A percentile compares a stretch with the other conserved stretches of the same genome.
Conservation (phyloP, 2,329 filamentous ascomycete species). For the Diaporthe citrichinensis region DNA sequence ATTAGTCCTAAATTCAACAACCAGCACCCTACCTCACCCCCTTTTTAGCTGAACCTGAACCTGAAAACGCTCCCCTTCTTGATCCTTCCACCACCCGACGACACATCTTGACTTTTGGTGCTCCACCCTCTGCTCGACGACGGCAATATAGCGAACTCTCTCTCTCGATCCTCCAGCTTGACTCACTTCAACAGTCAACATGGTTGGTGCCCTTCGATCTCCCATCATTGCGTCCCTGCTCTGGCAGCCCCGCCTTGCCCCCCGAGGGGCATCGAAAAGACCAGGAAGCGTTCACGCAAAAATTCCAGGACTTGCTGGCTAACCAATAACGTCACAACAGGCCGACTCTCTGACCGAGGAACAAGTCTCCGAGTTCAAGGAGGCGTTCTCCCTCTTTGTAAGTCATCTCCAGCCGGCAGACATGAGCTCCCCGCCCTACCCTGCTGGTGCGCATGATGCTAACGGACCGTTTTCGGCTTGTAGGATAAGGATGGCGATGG, state of each 20-base stretch:
- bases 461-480: constrained; percentile 51
- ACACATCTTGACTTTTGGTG: constrained; percentile 29
- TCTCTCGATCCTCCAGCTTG: not conserved
- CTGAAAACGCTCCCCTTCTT: constrained; percentile 35
- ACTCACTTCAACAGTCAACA: constrained; percentile 33
- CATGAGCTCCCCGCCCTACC: constrained; percentile 34
- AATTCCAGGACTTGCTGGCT: constrained; percentile 38
- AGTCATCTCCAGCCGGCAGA: constrained; percentile 57
- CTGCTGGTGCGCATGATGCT: constrained; percentile 28
- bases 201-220: constrained; percentile 36
- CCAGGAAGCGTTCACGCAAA: constrained; percentile 13
- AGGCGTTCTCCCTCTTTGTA: constrained; percentile 99
- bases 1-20: constrained; percentile 33
- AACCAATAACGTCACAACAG: constrained; percentile 61
- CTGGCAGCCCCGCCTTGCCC: constrained; percentile 35
- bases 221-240: not conserved
- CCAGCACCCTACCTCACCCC: constrained; percentile 29
- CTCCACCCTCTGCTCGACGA: constrained; percentile 35
- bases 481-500: constrained; percentile 94
- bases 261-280: constrained; percentile 39
- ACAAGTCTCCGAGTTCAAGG: constrained; percentile 99
- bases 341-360: constrained; percentile 99
- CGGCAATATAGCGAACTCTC: constrained; percentile 12
- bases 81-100: constrained; percentile 35
- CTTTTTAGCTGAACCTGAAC: constrained; percentile 41